Evolutionary conservation across 1,284 basidiomycete genomes (phyloP).

Genomic region (Rhodofomes roseus): DNA sequence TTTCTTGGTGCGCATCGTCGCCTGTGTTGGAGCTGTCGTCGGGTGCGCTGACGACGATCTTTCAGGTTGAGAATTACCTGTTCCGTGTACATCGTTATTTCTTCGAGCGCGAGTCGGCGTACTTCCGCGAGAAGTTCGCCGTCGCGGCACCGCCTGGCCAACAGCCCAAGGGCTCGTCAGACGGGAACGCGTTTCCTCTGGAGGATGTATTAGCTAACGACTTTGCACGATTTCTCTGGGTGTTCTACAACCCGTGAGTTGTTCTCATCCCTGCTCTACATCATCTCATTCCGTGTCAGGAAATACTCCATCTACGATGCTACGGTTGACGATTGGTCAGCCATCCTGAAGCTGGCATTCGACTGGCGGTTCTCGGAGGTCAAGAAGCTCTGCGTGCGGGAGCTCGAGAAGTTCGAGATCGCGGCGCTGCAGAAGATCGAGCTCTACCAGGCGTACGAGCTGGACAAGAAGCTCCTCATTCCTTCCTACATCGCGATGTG

Average conservation of each 20-base stretch:
- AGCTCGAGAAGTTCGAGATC: conserved; percentile 57
- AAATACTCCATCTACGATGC: conserved; percentile 57
- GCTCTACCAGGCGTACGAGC: conserved; percentile 47
- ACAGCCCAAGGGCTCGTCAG: conserved; percentile 37
- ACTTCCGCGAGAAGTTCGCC: conserved; percentile 43
- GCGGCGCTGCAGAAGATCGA: conserved; percentile 59
- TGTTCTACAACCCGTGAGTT: conserved; percentile 66
- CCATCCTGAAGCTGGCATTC: conserved; percentile 54
- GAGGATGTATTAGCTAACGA: conserved; percentile 42
- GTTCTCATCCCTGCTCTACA: not conserved
- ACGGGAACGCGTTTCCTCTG: conserved; percentile 46
- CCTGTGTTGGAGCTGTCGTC: not conserved
- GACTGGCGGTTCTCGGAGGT: conserved; percentile 61
- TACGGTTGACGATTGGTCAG: conserved; percentile 50
- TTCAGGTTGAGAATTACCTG: conserved; percentile 42
- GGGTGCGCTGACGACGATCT: conserved; percentile 7
- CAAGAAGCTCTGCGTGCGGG: conserved; percentile 52
- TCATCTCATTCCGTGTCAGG: conserved; percentile 26
- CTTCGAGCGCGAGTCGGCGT: conserved; percentile 56
- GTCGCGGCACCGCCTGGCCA: conserved; percentile 42
- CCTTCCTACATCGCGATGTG: conserved; percentile 55
- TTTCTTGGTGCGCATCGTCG: conserved; percentile 41
- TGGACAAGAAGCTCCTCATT: conserved; percentile 52
- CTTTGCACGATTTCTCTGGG: conserved; percentile 59
- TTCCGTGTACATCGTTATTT: conserved; percentile 64